Evolutionary conservation across 345 rosid genomes (phyloP), one percentile per base, ranked within the genome.

Genomic region (Euphorbia lathyris): DNA sequence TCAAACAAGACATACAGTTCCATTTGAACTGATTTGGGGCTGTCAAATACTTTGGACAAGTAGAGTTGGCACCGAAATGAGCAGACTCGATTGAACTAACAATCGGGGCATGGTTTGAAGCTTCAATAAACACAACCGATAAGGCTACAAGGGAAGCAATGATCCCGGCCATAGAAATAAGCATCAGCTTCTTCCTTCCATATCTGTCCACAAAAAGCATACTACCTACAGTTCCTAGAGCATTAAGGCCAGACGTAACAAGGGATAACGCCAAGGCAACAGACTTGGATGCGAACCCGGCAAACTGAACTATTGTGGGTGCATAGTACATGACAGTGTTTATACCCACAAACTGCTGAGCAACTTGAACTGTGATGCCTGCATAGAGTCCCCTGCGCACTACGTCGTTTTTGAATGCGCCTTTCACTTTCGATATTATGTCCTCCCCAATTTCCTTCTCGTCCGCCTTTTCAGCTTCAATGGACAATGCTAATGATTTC

Each of bases 301-400:
- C 96, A 17, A 95, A 92, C 50, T 95, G 98, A 52, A 95, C 92
- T 1, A 95, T 95, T 7, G 97, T 78, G 0, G 97, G 97, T 64
- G 98, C 85, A 68, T 95, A 95, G 66, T 95, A 94, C 97, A 94
- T 88, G 48, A 94, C 97, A 0, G 97, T 94, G 79, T 95, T 95
- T 78, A 95, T 92, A 14, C 99, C 99, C 2, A 89, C 94, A 64
- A 90, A 90, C 76, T 91, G 97, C 60, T 94, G 97, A 12, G 96
- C 98, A 20, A 94, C 97, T 69, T 94, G 98, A 17, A 87, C 96
- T 0, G 96, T 85, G 20, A 94, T 74, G 7, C 99, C 97, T 0
- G 99, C 99, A 0, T 87, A 87, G 8, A 95, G 87, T 67, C 88
- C 99, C 71, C 96, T 83, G 13, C 99, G 73, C 12, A 92, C 96